phyloP scores from a whole-genome alignment of 768 basidiomycete species.

The Suillus weaverae region DNA sequence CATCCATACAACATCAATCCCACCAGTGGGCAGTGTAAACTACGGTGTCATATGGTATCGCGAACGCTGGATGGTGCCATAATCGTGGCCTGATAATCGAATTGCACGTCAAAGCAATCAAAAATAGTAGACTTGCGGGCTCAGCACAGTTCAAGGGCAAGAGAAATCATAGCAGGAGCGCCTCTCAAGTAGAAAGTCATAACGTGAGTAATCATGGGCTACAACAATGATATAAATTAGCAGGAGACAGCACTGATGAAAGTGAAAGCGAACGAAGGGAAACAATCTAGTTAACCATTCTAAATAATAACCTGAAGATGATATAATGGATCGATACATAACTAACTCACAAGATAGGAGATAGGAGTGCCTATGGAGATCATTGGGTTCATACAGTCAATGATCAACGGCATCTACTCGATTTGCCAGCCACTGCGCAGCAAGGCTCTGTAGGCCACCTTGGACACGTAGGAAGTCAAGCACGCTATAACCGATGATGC shows the following conservation, averaged over 20 bases:
- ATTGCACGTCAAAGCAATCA: background rate
- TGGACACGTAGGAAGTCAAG: slow-evolving; percentile 46
- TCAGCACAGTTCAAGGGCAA: background rate
- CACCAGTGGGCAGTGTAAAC: background rate
- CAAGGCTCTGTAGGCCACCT: slow-evolving; percentile 27
- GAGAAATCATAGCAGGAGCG: background rate
- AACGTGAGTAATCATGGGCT: background rate
- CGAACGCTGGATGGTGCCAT: background rate
- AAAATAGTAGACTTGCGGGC: background rate
- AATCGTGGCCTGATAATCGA: background rate
- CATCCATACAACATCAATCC: background rate
- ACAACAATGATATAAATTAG: background rate
- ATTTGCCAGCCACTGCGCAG: slow-evolving; percentile 50
- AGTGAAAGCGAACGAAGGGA: background rate
- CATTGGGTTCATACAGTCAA: slow-evolving; percentile 19
- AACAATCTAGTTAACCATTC: background rate
- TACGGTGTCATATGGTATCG: background rate
- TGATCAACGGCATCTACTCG: slow-evolving; percentile 15
- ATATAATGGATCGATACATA: slow-evolving; percentile 1
- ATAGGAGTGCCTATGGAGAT: background rate
- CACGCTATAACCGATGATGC: slow-evolving; percentile 56
- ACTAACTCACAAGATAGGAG: background rate
- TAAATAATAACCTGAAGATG: background rate
- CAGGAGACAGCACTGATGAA: background rate
- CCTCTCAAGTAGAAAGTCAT: background rate